Conservation (phyloP, 2,329 filamentous ascomycete genomes). For the Fusarium nodosum region DNA sequence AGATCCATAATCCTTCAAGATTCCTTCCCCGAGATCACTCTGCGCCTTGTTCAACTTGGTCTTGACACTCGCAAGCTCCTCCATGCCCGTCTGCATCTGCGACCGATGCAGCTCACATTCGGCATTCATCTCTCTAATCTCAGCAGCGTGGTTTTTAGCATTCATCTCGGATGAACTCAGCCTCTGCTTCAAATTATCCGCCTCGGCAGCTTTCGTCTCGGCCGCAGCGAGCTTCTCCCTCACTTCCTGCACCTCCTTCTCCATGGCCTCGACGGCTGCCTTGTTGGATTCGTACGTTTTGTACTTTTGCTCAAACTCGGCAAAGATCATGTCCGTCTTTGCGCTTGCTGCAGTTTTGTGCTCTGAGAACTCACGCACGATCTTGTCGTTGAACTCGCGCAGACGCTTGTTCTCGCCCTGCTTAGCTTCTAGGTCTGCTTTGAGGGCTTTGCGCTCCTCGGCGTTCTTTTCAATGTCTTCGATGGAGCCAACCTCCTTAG, state of each 20-base stretch:
- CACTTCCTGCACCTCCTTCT: constrained; percentile 61
- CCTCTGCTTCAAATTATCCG: constrained; percentile 55
- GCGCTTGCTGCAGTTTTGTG: constrained; percentile 40
- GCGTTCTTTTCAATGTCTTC: constrained; percentile 47
- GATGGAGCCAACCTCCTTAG: constrained; percentile 48
- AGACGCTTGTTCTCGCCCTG: constrained; percentile 45
- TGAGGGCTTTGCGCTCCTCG: constrained; percentile 42
- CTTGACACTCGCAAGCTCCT: constrained; percentile 40
- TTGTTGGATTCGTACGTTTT: constrained; percentile 49
- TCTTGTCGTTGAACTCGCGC: constrained; percentile 47
- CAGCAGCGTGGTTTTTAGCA: constrained; percentile 35
- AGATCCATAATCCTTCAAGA: constrained; percentile 39
- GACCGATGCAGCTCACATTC: constrained; percentile 48
- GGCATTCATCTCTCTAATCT: constrained; percentile 48
- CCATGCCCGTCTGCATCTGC: constrained; percentile 38
- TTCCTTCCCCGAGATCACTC: constrained; percentile 43
- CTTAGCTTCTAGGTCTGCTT: constrained; percentile 47
- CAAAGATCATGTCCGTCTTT: constrained; percentile 42
- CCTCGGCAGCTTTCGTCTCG: constrained; percentile 57
- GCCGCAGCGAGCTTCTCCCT: constrained; percentile 57
- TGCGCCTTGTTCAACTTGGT: constrained; percentile 42
- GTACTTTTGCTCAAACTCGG: constrained; percentile 47
- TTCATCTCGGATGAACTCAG: constrained; percentile 38
- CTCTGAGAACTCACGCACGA: constrained; percentile 44
- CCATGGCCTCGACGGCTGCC: constrained; percentile 56